Percentiles rank a stretch among this genome's conserved stretches.
Conservation (phyloP, 257 asterid species). For the Galeopsis tetrahit region DNA sequence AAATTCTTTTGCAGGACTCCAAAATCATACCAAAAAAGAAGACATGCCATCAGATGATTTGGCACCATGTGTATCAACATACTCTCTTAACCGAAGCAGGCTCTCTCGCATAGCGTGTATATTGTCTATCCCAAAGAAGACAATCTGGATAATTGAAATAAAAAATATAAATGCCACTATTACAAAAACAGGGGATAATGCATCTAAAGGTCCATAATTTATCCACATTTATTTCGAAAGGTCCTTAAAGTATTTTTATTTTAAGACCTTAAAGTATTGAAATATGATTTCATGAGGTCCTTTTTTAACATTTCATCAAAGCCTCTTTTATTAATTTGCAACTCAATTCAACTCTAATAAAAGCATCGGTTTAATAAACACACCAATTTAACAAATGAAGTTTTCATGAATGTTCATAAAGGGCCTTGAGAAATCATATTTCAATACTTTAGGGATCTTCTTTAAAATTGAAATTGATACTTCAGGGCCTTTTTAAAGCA, state of each 20-base stretch:
- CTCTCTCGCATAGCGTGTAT: conserved; percentile 99
- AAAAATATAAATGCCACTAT: conserved; percentile 22
- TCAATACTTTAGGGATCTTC: not conserved
- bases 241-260: not conserved
- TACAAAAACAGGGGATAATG: not conserved
- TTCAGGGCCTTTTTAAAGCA: not conserved
- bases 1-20: conserved; percentile 19
- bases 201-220: not conserved
- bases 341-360: not conserved
- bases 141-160: conserved; percentile 59
- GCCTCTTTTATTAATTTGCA: not conserved
- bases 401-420: not conserved
- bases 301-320: too few species aligned
- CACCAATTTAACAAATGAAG: not conserved
- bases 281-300: not conserved
- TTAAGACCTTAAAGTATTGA: not conserved
- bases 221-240: not conserved
- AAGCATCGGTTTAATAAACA: not conserved
- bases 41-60: conserved; percentile 96
- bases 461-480: not conserved
- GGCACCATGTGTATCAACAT: conserved; percentile 94
- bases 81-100: conserved; percentile 87
- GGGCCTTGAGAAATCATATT: not conserved
- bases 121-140: conserved; percentile 97
- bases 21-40: conserved; percentile 78